Base-by-base conservation (phyloP, 2,329 filamentous ascomycete genomes). In the Amphichorda felina region DNA sequence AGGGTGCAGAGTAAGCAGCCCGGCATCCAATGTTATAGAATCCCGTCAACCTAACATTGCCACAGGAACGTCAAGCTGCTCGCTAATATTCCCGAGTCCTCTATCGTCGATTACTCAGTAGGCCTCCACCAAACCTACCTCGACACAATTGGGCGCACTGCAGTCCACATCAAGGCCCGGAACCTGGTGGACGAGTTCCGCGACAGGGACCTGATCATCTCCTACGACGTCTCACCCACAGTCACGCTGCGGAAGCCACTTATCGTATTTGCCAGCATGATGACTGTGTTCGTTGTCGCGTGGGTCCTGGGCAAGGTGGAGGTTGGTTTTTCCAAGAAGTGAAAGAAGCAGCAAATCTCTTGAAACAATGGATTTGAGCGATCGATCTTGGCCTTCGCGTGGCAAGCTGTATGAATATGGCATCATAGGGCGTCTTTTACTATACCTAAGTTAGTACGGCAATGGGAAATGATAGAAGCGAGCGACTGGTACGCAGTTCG, bases 141-240 rank as follows among this genome's bases (percentile, higher is more conserved):
- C 63, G 91, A 98, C 59, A 96, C 91, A 0, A 50, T 89, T 22
- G 91, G 91, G 41, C 83, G 91, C 43, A 93, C 89, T 1, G 73
- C 79, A 0, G 68, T 98, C 41, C 79, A 72, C 34, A 69, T 98
- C 50, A 82, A 80, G 41, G 84, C 86, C 7, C 70, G 78, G 47
- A 96, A 95, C 56, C 65, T 96, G 35, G 84, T 93, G 2, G 91
- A 98, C 48, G 91, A 96, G 46, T 75, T 88, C 50, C 74, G 88
- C 36, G 86, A 88, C 50, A 78, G 83, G 22, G 79, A 91, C 44
- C 59, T 96, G 16, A 66, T 94, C 47, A 82, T 96, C 36, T 81
- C 82, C 2, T 98, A 98, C 57, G 83, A 94, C 43, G 85, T 91
- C 52, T 75, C 88, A 2, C 68, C 81, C 45, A 53, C 70, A 3